Evolutionary conservation across 352 stramenopile species (phyloP), one percentile per base, ranked within the genome.

Genomic region (Globisporangium echinulatum): DNA sequence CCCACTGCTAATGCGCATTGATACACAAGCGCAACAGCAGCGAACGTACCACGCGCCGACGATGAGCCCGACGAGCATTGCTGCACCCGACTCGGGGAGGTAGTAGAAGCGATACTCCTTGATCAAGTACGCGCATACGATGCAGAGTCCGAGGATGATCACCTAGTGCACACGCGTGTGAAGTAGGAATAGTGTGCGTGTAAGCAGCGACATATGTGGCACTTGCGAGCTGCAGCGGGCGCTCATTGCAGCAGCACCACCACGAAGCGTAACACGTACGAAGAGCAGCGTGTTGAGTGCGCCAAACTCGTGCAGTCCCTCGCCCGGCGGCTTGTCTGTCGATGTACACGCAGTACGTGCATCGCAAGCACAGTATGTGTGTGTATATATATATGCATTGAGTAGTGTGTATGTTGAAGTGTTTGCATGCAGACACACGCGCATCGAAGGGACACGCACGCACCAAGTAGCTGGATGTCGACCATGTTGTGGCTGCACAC

Each of bases 81-180:
- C 87, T 38, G 91, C 92, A 4, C 87, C 91, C 7, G 72, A 91
- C 58, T 97, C 90, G 8, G 90, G 90, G 17, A 97, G 63, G 65
- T 96, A 96, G 59, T 94, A 96, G 64, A 97, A 95, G 38, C 74
- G 72, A 67, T 96, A 90, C 68, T 96, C 77, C 60, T 95, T 92
- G 72, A 96, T 93, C 56, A 97, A 59, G 64, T 97, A 97, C 44
- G 86, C 88, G 64, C 72, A 89, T 50, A 97, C 76, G 56, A 97
- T 94, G 82, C 87, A 96, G 11, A 97, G 67, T 14, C 84, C 84
- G 11, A 97, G 70, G 50, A 97, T 80, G 54, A 94, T 78, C 50
- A 97, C 77, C 75, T 88, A 61, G 42, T 10, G 19, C 15, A 48
- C 19, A 43, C 36, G 40, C n/a, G 19, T 19, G 13, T 36, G 14